A percentile compares a stretch with the other conserved stretches of the same genome.
These are phyloP conservation scores for Silene conica DNA, from an alignment of 148 eudicot species.

Conservation along the genomic window DNA sequence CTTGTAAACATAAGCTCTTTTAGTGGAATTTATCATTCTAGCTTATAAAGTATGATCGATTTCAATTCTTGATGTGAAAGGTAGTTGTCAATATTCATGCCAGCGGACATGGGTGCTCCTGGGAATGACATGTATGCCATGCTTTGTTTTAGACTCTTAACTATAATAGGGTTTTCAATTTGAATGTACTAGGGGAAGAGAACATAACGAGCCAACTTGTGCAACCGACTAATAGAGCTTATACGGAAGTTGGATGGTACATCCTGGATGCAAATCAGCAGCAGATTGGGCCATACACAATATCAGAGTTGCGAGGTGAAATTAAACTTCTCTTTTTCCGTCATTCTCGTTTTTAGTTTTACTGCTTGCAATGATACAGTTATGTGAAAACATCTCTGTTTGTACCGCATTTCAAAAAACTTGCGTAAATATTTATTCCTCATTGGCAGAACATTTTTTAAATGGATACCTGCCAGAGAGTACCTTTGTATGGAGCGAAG, in stretches of 20 bases:
- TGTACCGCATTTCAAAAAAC: slow-evolving; percentile 17
- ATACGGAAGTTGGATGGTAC: slow-evolving; percentile 72
- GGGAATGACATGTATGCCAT: neutral
- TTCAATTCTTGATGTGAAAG: neutral
- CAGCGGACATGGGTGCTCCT: neutral
- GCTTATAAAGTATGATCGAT: neutral
- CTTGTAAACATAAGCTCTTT: neutral
- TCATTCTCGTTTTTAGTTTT: slow-evolving; percentile 41
- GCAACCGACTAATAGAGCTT: slow-evolving; percentile 31
- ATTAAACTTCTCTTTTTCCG: slow-evolving; percentile 27
- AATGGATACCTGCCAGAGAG: slow-evolving; percentile 65
- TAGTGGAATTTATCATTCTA: neutral
- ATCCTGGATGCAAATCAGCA: slow-evolving; percentile 66
- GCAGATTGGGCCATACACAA: slow-evolving; percentile 78
- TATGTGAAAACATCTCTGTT: slow-evolving; percentile 15
- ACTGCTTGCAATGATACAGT: slow-evolving; percentile 23
- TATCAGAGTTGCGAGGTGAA: slow-evolving; percentile 68
- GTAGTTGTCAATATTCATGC: too few species aligned
- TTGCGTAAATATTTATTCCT: slow-evolving; percentile 30
- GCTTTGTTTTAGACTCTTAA: neutral
- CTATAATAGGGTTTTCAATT: slow-evolving; percentile 4
- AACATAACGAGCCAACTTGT: neutral
- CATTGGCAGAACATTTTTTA: slow-evolving; percentile 72
- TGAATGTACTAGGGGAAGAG: slow-evolving; percentile 19
- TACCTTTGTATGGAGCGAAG: slow-evolving; percentile 88